These are phyloP conservation scores for Phlyctochytrium arcticum DNA, from an alignment of 192 early-diverging fungal species.

Conservation along the genomic window DNA sequence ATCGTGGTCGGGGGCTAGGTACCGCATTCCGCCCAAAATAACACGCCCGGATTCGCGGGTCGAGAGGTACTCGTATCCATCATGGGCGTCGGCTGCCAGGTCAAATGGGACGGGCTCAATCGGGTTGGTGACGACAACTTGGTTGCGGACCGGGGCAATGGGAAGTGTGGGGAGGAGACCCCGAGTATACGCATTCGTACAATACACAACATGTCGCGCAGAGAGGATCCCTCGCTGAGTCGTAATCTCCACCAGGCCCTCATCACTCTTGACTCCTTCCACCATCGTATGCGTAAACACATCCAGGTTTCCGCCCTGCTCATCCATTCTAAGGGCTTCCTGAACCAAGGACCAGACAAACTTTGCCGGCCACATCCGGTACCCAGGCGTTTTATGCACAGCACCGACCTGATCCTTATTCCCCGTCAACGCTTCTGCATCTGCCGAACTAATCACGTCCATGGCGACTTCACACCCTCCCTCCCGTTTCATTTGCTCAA, in stretches of 20 bases:
- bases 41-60: constrained; percentile 40
- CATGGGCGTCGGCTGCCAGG: constrained; percentile 30
- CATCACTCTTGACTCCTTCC: neutral
- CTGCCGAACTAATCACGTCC: neutral
- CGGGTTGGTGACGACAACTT: constrained; percentile 42
- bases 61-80: constrained; percentile 47
- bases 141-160: constrained; percentile 45
- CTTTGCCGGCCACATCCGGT: constrained; percentile 10
- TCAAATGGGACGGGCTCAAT: constrained; percentile 24
- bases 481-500: constrained; percentile 9
- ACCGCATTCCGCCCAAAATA: constrained; percentile 41
- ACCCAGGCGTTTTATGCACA: neutral
- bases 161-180: constrained; percentile 33
- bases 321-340: too few relatives aligned
- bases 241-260: neutral
- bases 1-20: constrained; percentile 31
- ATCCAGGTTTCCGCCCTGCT: neutral
- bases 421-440: neutral
- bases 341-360: constrained; percentile 11
- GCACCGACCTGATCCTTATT: constrained; percentile 9
- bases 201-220: constrained; percentile 33
- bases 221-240: constrained; percentile 18
- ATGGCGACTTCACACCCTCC: neutral
- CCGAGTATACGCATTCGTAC: constrained; percentile 45
- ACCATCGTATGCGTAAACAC: constrained; percentile 22